These are phyloP conservation scores for Cyberlindnera misumaiensis DNA, from an alignment of 805 yeast genomes.

Conservation along the genomic window DNA sequence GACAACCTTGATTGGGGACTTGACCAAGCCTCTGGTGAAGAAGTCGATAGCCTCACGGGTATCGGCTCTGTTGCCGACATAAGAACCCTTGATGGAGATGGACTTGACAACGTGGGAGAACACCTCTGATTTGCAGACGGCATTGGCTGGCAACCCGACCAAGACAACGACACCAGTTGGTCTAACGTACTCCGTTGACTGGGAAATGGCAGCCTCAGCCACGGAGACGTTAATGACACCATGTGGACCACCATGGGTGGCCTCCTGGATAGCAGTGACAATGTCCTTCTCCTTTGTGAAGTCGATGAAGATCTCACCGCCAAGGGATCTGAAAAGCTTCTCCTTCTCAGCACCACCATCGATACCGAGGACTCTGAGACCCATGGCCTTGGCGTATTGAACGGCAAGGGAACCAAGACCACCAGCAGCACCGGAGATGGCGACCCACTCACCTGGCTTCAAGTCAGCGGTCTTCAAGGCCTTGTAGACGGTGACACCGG, in stretches of 20 bases:
- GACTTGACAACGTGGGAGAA: constrained; percentile 70
- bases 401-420: constrained; percentile 71
- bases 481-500: constrained; percentile 88
- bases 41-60: constrained; percentile 75
- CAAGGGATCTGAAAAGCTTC: constrained; percentile 46
- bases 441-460: constrained; percentile 68
- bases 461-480: constrained; percentile 76
- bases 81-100: constrained; percentile 69
- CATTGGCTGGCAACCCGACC: constrained; percentile 78
- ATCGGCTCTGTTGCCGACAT: constrained; percentile 87
- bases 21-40: constrained; percentile 64
- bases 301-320: constrained; percentile 60
- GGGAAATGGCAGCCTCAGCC: constrained; percentile 58
- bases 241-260: constrained; percentile 70
- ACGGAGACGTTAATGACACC: constrained; percentile 73
- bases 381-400: constrained; percentile 76
- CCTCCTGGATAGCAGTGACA: constrained; percentile 45
- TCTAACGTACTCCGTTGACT: constrained; percentile 54
- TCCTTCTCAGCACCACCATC: constrained; percentile 66
- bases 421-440: constrained; percentile 75
- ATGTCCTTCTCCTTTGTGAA: constrained; percentile 50
- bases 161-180: constrained; percentile 63
- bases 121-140: constrained; percentile 62
- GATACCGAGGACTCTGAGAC: constrained; percentile 61
- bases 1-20: constrained; percentile 68